phyloP scores from a whole-genome alignment of 2,329 filamentous ascomycete genomes.

The Exophiala aquamarina region DNA sequence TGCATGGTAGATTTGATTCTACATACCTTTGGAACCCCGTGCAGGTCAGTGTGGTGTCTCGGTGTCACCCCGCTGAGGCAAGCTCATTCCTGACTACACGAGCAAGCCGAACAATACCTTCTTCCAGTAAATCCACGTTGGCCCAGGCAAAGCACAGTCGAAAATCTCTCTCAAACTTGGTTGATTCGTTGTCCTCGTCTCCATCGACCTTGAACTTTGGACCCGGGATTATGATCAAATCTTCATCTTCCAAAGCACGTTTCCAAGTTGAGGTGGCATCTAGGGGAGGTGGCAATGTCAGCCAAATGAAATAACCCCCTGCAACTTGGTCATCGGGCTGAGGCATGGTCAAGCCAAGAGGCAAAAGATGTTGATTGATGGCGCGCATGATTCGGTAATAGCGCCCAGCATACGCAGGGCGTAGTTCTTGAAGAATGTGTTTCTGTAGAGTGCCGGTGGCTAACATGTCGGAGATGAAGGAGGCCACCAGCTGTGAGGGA shows the following conservation, averaged over 20 bases:
- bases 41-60: too few species aligned
- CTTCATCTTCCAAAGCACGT: slow-evolving; percentile 61
- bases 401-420: slow-evolving; percentile 56
- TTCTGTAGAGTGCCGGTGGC: slow-evolving; percentile 51
- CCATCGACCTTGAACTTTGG: slow-evolving; percentile 67
- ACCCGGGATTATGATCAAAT: slow-evolving; percentile 67
- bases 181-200: slow-evolving; percentile 50
- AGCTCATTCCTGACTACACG: slow-evolving; percentile 33
- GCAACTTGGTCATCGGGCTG: slow-evolving; percentile 50
- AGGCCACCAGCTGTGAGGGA: slow-evolving; percentile 59
- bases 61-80: too few species aligned
- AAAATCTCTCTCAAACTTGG: slow-evolving; percentile 60
- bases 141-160: slow-evolving; percentile 74
- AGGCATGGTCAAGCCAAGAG: slow-evolving; percentile 60
- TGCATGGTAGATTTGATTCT: too few species aligned
- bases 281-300: slow-evolving; percentile 59
- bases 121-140: slow-evolving; percentile 62
- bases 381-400: slow-evolving; percentile 58
- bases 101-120: slow-evolving; percentile 67
- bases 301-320: slow-evolving; percentile 86
- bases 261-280: slow-evolving; percentile 57
- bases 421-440: slow-evolving; percentile 54
- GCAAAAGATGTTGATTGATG: slow-evolving; percentile 60
- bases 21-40: too few species aligned
- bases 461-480: slow-evolving; percentile 57